A percentile compares a stretch with the other conserved stretches of the same genome.
phyloP scores from a whole-genome alignment of 441 rosid species.

The Isatis lusitanica region DNA sequence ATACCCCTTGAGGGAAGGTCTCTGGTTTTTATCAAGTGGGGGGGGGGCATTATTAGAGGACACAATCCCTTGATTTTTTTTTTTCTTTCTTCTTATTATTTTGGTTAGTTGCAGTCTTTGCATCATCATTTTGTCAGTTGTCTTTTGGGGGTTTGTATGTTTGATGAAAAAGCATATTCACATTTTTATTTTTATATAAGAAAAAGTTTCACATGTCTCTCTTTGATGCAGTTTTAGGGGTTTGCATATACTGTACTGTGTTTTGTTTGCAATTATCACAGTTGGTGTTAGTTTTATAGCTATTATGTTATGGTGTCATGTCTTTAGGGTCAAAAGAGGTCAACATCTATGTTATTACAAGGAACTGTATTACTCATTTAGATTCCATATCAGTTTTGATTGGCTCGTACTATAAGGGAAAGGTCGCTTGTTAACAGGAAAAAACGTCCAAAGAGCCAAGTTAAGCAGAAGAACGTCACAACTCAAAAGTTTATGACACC shows the following conservation, averaged over 20 bases:
- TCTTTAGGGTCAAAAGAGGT: constrained; percentile 20
- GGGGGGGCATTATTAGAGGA: constrained; percentile 30
- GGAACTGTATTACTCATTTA: neutral
- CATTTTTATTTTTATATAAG: constrained; percentile 31
- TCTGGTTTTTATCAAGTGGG: constrained; percentile 32
- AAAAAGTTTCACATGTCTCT: constrained; percentile 19
- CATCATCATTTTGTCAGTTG: constrained; percentile 36
- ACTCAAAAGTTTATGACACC: neutral
- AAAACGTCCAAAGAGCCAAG: constrained; percentile 17
- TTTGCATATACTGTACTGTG: constrained; percentile 13
- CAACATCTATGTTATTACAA: neutral
- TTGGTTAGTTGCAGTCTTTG: constrained; percentile 38
- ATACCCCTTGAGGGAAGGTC: constrained; percentile 28
- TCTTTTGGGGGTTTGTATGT: constrained; percentile 39
- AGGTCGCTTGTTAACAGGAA: constrained; percentile 18
- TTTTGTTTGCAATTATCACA: constrained; percentile 1
- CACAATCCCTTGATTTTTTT: constrained; percentile 32
- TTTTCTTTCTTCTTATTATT: neutral
- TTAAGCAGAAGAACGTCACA: neutral
- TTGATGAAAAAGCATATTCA: constrained; percentile 32
- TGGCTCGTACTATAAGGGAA: constrained; percentile 29
- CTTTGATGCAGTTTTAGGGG: neutral
- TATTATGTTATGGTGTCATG: constrained; percentile 23
- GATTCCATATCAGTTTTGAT: neutral
- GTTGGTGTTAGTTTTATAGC: neutral